Percentiles rank a stretch among this genome's conserved stretches.
Evolutionary conservation across 345 rosid species (phyloP).

Genomic region (Arabis alpina): DNA sequence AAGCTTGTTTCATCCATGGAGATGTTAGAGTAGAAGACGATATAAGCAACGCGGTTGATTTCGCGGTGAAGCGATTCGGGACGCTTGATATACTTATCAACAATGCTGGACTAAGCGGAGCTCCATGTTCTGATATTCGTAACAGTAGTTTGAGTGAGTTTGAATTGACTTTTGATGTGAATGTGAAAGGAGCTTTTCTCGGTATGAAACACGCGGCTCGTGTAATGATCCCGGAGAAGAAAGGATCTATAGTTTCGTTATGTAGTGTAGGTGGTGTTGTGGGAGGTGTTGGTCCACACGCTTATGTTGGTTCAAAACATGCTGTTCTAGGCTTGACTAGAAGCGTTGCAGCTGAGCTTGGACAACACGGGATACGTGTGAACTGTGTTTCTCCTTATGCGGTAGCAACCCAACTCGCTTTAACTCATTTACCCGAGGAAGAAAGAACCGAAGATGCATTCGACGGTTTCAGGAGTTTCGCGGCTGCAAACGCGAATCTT

Average conservation of each 20-base stretch:
- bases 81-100: slow-evolving; percentile 75
- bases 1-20: slow-evolving; percentile 61
- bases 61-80: slow-evolving; percentile 58
- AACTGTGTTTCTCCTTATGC: slow-evolving; percentile 96
- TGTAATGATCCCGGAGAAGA: slow-evolving; percentile 66
- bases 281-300: slow-evolving; percentile 82
- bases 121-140: slow-evolving; percentile 76
- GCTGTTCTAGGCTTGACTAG: slow-evolving; percentile 76
- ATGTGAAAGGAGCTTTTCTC: slow-evolving; percentile 78
- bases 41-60: slow-evolving; percentile 67
- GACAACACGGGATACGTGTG: slow-evolving; percentile 85
- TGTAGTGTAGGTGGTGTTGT: slow-evolving; percentile 63
- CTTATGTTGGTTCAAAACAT: slow-evolving; percentile 84
- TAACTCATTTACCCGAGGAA: slow-evolving; percentile 77
- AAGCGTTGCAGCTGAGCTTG: slow-evolving; percentile 91
- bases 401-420: slow-evolving; percentile 60
- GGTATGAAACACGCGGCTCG: slow-evolving; percentile 96
- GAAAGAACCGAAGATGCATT: slow-evolving; percentile 70
- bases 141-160: slow-evolving; percentile 51
- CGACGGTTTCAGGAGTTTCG: slow-evolving; percentile 58
- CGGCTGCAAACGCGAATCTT: slow-evolving; percentile 61
- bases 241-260: slow-evolving; percentile 65
- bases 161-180: slow-evolving; percentile 69
- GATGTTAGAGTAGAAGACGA: slow-evolving; percentile 76
- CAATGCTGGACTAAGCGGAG: slow-evolving; percentile 75